Evolutionary conservation across 306 rosid species (phyloP), one percentile per base, ranked within the genome.

Genomic region (Cicer cuneatum): DNA sequence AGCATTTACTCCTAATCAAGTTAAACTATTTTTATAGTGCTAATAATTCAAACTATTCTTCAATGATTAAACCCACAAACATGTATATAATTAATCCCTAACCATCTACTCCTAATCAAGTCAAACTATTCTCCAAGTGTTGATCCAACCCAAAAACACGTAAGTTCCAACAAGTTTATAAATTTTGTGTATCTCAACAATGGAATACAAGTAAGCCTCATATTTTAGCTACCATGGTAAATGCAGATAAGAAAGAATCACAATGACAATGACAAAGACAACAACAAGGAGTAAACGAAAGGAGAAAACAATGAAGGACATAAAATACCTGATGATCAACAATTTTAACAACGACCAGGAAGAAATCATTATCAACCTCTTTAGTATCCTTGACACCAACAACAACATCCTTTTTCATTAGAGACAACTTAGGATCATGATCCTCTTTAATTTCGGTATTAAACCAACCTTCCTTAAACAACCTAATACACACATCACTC

Each of bases 281-380:
- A 0, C 10, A 2, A 14, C 7, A 67, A 8, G 15, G 24, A 18
- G 8, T 12, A 29, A 61, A 40, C 15, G 12, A 41, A 46, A n/a
- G 37, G 1, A 1, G 8, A 10, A 56, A n/a, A 54, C 33, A 78
- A 41, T 10, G 13, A 40, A 69, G 40, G 2, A 7, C 54, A 49
- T 7, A 6, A 68, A 65, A 39, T 73, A 92, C 99, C 99, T 92
- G 97, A 80, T 95, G 99, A 74, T 95, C 97, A 10, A 56, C 71
- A 40, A 95, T 95, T 84, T 89, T 92, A 14, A 95, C 99, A 11
- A 95, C 92, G 35, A 90, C 99, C 86, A 95, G 83, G 90, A 95
- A 95, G 79, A 95, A 95, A 85, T 95, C 99, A 85, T 92, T 95
- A 66, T 92, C 96, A 79, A 95, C 92, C 73, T 95, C 98, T 77